phyloP scores from a whole-genome alignment of 768 basidiomycete species.

The Mycena olivaceomarginata region DNA sequence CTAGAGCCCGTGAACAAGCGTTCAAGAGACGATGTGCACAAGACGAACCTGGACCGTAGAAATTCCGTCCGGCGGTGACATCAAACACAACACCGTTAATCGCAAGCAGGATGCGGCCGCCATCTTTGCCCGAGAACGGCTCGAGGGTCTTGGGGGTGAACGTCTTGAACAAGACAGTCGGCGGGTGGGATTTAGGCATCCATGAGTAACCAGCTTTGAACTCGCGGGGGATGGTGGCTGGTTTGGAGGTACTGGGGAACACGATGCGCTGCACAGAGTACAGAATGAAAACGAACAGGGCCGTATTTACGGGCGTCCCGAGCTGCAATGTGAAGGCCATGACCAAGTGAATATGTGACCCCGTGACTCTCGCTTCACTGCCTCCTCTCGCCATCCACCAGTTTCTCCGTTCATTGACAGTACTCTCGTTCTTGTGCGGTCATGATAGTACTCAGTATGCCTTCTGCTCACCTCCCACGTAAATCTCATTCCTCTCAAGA shows the following conservation, averaged over 20 bases:
- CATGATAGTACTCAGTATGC: constrained; percentile 43
- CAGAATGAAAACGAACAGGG: constrained; percentile 85
- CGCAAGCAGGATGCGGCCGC: constrained; percentile 87
- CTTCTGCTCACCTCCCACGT: background rate
- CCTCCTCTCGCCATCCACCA: too few species aligned
- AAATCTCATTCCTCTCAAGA: constrained; percentile 16
- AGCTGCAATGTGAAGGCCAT: constrained; percentile 69
- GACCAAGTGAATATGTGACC: background rate
- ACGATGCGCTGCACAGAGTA: constrained; percentile 86
- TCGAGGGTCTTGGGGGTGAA: constrained; percentile 88
- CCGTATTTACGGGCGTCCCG: constrained; percentile 88
- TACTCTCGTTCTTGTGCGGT: too few species aligned
- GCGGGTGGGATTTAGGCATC: constrained; percentile 90
- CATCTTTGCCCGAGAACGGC: constrained; percentile 78
- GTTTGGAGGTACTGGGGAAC: constrained; percentile 76
- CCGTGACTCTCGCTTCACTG: too few species aligned
- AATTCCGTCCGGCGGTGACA: constrained; percentile 90
- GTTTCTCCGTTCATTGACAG: too few species aligned
- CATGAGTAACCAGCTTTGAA: constrained; percentile 93
- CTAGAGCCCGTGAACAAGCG: constrained; percentile 61
- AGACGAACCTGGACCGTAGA: constrained; percentile 94
- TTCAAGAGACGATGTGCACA: constrained; percentile 7
- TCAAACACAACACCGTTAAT: constrained; percentile 95
- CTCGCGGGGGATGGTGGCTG: constrained; percentile 74
- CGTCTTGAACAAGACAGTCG: constrained; percentile 83